Percentiles rank a stretch among this genome's conserved stretches.
These are phyloP conservation scores for Vicia sativa DNA, from an alignment of 306 rosid genomes.

Conservation along the genomic window DNA sequence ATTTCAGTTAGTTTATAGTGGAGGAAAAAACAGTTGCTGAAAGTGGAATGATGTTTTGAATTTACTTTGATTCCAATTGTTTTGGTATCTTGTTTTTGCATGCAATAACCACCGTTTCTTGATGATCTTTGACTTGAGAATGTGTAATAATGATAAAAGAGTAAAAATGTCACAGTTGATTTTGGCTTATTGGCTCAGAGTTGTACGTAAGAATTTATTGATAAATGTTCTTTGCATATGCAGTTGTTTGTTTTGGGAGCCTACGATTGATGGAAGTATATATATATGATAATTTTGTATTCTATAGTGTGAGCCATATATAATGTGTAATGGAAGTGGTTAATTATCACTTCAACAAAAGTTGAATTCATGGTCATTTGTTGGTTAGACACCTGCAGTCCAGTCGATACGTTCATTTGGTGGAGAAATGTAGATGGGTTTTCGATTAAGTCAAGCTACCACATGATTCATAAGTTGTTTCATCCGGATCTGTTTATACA, in stretches of 20 bases:
- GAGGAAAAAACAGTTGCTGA: background rate
- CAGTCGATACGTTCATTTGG: background rate
- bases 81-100: conserved; percentile 4
- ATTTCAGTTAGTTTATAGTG: conserved; percentile 7
- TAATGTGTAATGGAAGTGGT: conserved; percentile 3
- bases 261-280: background rate
- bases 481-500: too few species aligned
- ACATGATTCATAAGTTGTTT: too few species aligned
- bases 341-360: background rate
- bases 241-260: conserved; percentile 18
- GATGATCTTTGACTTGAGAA: background rate
- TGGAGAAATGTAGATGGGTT: too few species aligned
- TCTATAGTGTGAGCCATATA: background rate
- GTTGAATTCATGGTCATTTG: background rate
- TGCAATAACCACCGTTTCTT: background rate
- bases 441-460: too few species aligned
- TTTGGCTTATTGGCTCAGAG: conserved; percentile 19
- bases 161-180: background rate
- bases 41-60: conserved; percentile 7
- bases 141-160: background rate
- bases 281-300: conserved; percentile 7
- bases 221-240: conserved; percentile 10
- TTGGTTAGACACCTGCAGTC: background rate
- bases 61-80: conserved; percentile 4
- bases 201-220: conserved; percentile 33